Evolutionary conservation across 2,329 filamentous ascomycete genomes (phyloP), one percentile per base, ranked within the genome.

Genomic region (Westerdykella aurantiaca): DNA sequence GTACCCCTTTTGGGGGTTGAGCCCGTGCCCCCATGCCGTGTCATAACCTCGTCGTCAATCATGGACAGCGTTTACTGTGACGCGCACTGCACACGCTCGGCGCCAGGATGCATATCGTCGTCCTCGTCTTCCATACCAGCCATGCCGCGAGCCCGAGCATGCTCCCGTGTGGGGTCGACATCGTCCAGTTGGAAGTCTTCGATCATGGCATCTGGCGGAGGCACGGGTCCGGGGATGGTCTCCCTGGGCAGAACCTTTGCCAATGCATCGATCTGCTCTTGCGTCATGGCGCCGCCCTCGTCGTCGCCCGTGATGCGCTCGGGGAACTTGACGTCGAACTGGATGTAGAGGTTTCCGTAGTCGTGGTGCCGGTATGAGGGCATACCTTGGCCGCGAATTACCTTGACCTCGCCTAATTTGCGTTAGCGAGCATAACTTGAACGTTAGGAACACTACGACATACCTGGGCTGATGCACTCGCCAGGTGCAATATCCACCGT

Each of bases 311-410:
- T 56, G 21, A 76, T 62, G 17, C 60, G 60, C 38, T 74, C 84
- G 39, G 93, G 93, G 79, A 98, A 97, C 73, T 95, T 95, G 72
- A 98, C 89, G 62, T 87, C 84, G 74, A 98, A 98, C 67, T 95
- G 88, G 63, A 98, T 89, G 76, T 93, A 98, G 58, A 98, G 77
- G 73, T 98, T 96, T 62, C 93, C 93, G 64, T 80, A 83, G 71
- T 97, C 87, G 76, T 98, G 93, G 71, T 97, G 93, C 59, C 93
- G 83, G 71, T 82, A 86, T 4, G 93, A 94, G 34, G 93, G 93
- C 93, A 98, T 98, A 68, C 93, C 93, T 72, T 98, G 93, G 53
- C 89, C 90, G 54, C 88, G 87, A 61, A 98, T 84, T 71, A 95
- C 86, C 76, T 96, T 97, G 67, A 97, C 80, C 55, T 88, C 77